Base-by-base conservation (phyloP, 345 rosid genomes). In the Melaleuca alternifolia region DNA sequence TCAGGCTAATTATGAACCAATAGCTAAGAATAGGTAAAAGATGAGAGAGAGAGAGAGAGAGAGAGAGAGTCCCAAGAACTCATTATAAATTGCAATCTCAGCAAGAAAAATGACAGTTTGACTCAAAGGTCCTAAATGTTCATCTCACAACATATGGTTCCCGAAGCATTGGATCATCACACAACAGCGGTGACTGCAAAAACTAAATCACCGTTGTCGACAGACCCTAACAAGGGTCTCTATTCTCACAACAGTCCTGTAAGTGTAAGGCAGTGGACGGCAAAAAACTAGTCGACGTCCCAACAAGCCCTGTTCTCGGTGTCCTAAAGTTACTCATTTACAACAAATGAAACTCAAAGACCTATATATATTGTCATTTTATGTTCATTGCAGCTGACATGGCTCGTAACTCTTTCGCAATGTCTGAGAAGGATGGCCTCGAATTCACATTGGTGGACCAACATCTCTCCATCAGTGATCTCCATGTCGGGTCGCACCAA, bases 401-500 rank as follows among this genome's bases (percentile, higher is more conserved):
- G 65, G 89, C 76, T 3, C 92, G 88, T 26, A 91, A 84, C 90
- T 91, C 91, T 86, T 88, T 89, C 1, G 92, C 87, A 44, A 93
- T 88, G 48, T 87, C 92, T 41, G 89, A 87, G 89, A 93, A 93
- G 37, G 90, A 84, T n/a, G 94, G 92, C 86, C 94, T 91, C n/a
- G 82, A 85, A 8, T 41, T 16, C 8, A 92, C 91, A 86, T 93
- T 91, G 15, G 91, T 81, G 51, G 91, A 88, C 94, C 93, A 93
- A 87, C 93, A 91, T 37, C 92, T 91, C 83, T 91, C 92, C 93
- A 93, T 91, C 86, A 91, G 87, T 21, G 93, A 90, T 89, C 91
- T 90, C 94, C 93, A 93, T 0, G 46, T 89, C 0, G 92, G 92
- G 65, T 91, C 93, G 44, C 93, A 91, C 91, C 91, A 91, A 59